These are phyloP conservation scores for Colletotrichum sp. DNA, from an alignment of 2,329 filamentous ascomycete species.

Conservation along the genomic window DNA sequence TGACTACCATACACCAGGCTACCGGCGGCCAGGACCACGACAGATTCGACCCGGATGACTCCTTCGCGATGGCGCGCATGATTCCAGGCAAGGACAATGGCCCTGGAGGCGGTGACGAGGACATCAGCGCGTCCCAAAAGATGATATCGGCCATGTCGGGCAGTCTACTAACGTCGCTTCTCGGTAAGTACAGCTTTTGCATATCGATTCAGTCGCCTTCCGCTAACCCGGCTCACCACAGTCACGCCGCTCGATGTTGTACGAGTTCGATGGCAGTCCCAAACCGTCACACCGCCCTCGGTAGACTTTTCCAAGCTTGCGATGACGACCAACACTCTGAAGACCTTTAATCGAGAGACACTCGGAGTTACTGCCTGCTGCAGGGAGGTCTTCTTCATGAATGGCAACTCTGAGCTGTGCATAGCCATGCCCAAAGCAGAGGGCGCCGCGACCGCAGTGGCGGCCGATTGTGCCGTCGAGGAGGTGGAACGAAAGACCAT, in stretches of 20 bases:
- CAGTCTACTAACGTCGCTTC: slow-evolving; percentile 85
- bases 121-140: slow-evolving; percentile 85
- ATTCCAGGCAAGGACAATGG: slow-evolving; percentile 23
- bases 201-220: background rate
- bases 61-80: slow-evolving; percentile 32
- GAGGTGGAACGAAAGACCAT: slow-evolving; percentile 84
- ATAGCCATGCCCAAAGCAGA: slow-evolving; percentile 67
- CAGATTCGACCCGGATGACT: slow-evolving; percentile 30
- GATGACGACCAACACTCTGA: slow-evolving; percentile 61
- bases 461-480: slow-evolving; percentile 81
- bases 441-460: slow-evolving; percentile 48
- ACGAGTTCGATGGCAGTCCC: slow-evolving; percentile 90
- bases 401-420: slow-evolving; percentile 82
- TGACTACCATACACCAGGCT: slow-evolving; percentile 13
- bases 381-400: slow-evolving; percentile 95
- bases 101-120: slow-evolving; percentile 41
- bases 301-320: slow-evolving; percentile 61
- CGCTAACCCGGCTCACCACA: slow-evolving; percentile 36
- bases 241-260: slow-evolving; percentile 97
- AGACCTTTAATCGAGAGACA: slow-evolving; percentile 75
- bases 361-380: slow-evolving; percentile 95
- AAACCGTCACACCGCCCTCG: slow-evolving; percentile 58
- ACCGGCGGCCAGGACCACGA: slow-evolving; percentile 29
- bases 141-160: slow-evolving; percentile 95
- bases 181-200: slow-evolving; percentile 63